phyloP scores from a whole-genome alignment of 2,329 filamentous ascomycete genomes.

The Cyclaneusma minus region DNA sequence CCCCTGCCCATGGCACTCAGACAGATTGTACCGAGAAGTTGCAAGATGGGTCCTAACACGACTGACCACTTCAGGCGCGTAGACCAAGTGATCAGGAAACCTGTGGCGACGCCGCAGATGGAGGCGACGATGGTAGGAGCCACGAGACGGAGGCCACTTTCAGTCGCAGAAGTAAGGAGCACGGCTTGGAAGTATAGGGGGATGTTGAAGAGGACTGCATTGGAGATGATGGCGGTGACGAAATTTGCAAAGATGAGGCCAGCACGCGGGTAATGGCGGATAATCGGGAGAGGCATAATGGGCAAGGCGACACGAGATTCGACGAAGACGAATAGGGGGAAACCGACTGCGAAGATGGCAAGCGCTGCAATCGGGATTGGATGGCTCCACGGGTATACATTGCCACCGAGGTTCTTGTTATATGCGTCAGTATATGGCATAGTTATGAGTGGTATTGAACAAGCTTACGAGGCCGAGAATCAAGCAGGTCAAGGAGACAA shows the following conservation, averaged over 20 bases:
- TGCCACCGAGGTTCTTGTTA: constrained; percentile 42
- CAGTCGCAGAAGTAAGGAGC: constrained; percentile 51
- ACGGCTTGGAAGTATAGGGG: constrained; percentile 68
- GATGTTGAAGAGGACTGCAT: constrained; percentile 43
- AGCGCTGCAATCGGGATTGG: constrained; percentile 39
- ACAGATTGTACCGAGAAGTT: constrained; percentile 32
- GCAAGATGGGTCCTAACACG: constrained; percentile 29
- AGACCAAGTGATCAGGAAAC: constrained; percentile 45
- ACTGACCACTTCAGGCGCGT: constrained; percentile 44
- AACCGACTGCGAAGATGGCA: constrained; percentile 27
- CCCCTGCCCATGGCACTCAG: constrained; percentile 33
- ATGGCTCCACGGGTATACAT: constrained; percentile 45
- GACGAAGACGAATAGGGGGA: constrained; percentile 34
- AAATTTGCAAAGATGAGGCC: constrained; percentile 42
- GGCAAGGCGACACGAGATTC: constrained; percentile 35
- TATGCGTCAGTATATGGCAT: neutral
- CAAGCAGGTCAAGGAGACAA: constrained; percentile 33
- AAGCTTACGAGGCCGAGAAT: constrained; percentile 42
- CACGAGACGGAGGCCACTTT: constrained; percentile 57
- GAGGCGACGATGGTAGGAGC: constrained; percentile 43
- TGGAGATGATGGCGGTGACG: constrained; percentile 32
- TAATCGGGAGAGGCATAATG: constrained; percentile 42
- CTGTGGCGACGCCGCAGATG: constrained; percentile 36
- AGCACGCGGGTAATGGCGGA: constrained; percentile 32
- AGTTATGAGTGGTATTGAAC: constrained; percentile 6